These are phyloP conservation scores for Suillus hirtellus DNA, from an alignment of 768 basidiomycete species.

Conservation along the genomic window DNA sequence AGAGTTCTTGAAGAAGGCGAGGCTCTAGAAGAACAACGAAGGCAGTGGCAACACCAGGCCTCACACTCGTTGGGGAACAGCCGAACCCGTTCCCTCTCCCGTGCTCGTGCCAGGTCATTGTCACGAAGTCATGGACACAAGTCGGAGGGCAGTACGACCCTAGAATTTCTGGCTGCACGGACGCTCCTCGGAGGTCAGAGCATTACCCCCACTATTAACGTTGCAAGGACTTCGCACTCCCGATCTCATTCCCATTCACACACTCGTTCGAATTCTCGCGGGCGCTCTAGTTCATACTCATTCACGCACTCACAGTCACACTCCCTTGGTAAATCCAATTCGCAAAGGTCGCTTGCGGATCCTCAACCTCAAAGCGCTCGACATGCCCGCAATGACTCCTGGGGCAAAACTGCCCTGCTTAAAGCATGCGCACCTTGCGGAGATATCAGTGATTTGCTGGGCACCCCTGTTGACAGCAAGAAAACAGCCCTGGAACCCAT, in stretches of 20 bases:
- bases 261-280: slow-evolving; percentile 16
- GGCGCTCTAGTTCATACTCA: slow-evolving; percentile 27
- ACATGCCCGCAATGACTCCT: slow-evolving; percentile 40
- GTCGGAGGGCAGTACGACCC: slow-evolving; percentile 25
- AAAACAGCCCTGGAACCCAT: slow-evolving; percentile 17
- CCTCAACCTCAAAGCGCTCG: slow-evolving; percentile 14
- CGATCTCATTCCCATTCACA: slow-evolving; percentile 32
- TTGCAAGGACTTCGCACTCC: slow-evolving; percentile 25
- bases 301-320: slow-evolving; percentile 38
- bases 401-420: slow-evolving; percentile 38
- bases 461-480: slow-evolving; percentile 25
- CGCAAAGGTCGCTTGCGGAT: slow-evolving; percentile 33
- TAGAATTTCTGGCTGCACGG: slow-evolving; percentile 67
- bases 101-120: slow-evolving; percentile 32
- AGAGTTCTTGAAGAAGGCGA: slow-evolving; percentile 72
- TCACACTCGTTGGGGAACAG: slow-evolving; percentile 64
- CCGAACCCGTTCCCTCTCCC: slow-evolving; percentile 57
- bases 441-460: slow-evolving; percentile 22
- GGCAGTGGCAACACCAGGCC: slow-evolving; percentile 67
- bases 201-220: slow-evolving; percentile 42
- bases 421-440: slow-evolving; percentile 36
- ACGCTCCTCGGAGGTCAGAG: slow-evolving; percentile 68
- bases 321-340: slow-evolving; percentile 35
- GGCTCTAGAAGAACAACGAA: slow-evolving; percentile 60
- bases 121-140: slow-evolving; percentile 22